Evolutionary conservation across 2,329 filamentous ascomycete genomes (phyloP).

Genomic region (Monilinia polystroma): DNA sequence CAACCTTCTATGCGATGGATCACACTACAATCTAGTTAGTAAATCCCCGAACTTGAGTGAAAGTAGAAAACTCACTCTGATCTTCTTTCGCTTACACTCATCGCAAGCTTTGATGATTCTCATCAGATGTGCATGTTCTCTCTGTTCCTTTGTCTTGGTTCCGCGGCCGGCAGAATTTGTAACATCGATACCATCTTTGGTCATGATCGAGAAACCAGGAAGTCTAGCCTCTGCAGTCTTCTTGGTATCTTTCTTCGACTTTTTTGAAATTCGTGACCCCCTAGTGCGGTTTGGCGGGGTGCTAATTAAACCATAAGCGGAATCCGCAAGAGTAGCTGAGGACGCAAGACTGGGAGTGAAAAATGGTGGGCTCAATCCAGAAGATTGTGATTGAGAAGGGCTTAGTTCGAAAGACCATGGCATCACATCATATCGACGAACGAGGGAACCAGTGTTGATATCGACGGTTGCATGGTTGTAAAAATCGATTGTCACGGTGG

Average conservation of each 20-base stretch:
- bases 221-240: constrained; percentile 40
- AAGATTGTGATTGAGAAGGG: constrained; percentile 49
- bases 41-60: background rate
- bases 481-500: constrained; percentile 59
- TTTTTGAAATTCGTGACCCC: constrained; percentile 33
- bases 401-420: constrained; percentile 43
- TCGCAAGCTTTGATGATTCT: constrained; percentile 67
- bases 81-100: constrained; percentile 61
- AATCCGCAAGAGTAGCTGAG: constrained; percentile 45
- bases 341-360: constrained; percentile 45
- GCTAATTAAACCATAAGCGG: constrained; percentile 33
- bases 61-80: constrained; percentile 42
- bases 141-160: constrained; percentile 66
- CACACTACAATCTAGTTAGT: constrained; percentile 33
- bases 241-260: constrained; percentile 36
- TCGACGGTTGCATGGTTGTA: constrained; percentile 57
- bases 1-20: constrained; percentile 36
- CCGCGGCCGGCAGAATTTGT: constrained; percentile 62
- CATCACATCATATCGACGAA: constrained; percentile 44
- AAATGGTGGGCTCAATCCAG: constrained; percentile 48
- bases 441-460: constrained; percentile 58
- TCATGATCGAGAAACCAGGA: constrained; percentile 67
- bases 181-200: constrained; percentile 60
- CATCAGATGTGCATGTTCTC: constrained; percentile 66
- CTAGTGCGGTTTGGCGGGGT: constrained; percentile 29